These are phyloP conservation scores for Cercophora newfieldiana DNA, from an alignment of 495 filamentous ascomycete genomes.

Conservation along the genomic window DNA sequence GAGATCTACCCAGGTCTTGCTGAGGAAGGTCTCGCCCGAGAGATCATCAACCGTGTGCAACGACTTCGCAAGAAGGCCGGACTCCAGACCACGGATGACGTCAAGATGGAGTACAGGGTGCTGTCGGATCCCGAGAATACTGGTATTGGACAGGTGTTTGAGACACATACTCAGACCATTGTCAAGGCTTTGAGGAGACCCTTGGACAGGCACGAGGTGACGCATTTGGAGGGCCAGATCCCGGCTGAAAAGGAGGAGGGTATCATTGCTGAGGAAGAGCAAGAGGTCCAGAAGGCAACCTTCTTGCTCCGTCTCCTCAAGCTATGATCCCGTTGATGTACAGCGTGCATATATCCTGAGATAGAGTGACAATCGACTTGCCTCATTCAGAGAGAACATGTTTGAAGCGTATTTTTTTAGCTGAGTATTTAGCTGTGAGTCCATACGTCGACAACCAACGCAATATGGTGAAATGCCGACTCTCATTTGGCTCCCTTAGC, in stretches of 20 bases:
- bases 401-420: neutral
- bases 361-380: neutral
- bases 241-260: constrained; percentile 56
- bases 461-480: neutral
- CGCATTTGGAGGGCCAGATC: constrained; percentile 63
- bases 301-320: constrained; percentile 82
- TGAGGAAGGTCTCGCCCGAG: constrained; percentile 46
- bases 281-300: constrained; percentile 83
- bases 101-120: constrained; percentile 48
- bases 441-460: neutral
- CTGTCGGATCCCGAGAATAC: constrained; percentile 71
- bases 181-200: constrained; percentile 79
- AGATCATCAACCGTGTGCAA: constrained; percentile 50
- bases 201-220: constrained; percentile 70
- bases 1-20: constrained; percentile 44
- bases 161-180: constrained; percentile 64
- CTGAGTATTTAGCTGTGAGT: neutral
- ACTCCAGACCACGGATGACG: constrained; percentile 45
- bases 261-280: constrained; percentile 80
- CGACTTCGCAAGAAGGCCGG: constrained; percentile 49
- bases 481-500: constrained; percentile 5
- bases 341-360: neutral
- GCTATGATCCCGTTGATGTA: constrained; percentile 46
- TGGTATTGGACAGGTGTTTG: constrained; percentile 73
- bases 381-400: neutral